Percentiles rank a stretch among this genome's conserved stretches.
phyloP scores from a whole-genome alignment of 345 rosid genomes.

The Linum trigynum region DNA sequence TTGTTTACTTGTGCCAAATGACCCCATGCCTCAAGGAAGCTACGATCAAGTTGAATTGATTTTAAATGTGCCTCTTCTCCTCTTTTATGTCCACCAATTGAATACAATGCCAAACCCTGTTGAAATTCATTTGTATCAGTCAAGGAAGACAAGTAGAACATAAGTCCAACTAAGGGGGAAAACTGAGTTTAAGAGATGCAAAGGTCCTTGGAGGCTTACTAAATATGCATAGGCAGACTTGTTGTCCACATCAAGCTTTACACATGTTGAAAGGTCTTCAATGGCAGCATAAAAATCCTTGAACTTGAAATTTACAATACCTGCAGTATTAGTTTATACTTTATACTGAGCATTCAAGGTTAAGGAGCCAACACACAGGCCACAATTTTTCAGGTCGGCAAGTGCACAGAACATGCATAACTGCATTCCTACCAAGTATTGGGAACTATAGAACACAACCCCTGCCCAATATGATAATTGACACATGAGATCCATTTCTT shows the following conservation, averaged over 20 bases:
- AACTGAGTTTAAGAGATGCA: conserved; percentile 1
- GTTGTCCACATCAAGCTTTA: conserved; percentile 73
- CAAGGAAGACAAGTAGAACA: conserved; percentile 2
- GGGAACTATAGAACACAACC: no score
- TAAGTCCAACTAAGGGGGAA: background rate
- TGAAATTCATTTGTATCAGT: conserved; percentile 19
- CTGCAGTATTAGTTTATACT: conserved; percentile 36
- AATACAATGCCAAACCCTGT: conserved; percentile 72
- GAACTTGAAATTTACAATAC: conserved; percentile 84
- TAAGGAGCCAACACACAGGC: background rate
- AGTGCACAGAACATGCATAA: background rate
- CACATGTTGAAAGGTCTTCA: conserved; percentile 70
- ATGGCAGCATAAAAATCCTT: conserved; percentile 86
- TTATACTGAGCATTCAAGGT: no score
- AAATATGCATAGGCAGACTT: conserved; percentile 85
- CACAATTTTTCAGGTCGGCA: background rate
- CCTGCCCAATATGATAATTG: no score
- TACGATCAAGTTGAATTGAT: conserved; percentile 70
- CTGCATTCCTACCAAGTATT: background rate
- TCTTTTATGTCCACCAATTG: conserved; percentile 62
- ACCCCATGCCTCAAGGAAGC: conserved; percentile 83
- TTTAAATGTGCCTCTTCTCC: conserved; percentile 85
- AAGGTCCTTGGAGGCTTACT: conserved; percentile 36
- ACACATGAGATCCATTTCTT: no score
- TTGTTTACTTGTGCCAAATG: conserved; percentile 71